Evolutionary conservation across 192 early-diverging fungal species (phyloP), one percentile per base, ranked within the genome.

Genomic region (Linnemannia zychae): DNA sequence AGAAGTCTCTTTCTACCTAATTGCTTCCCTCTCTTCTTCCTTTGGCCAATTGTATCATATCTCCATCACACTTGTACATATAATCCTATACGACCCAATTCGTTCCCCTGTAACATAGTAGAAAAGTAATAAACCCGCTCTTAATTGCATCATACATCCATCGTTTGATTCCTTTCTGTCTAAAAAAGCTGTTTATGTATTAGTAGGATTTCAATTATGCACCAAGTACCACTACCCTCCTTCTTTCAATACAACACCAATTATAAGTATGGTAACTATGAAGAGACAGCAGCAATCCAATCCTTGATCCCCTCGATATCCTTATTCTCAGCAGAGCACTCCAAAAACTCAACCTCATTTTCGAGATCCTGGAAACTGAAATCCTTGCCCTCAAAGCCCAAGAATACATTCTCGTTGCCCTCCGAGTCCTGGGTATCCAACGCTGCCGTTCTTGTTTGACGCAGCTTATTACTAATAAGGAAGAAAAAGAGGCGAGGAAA

Each of bases 321-420:
- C 37, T 91, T 93, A 31, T 89, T 90, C 47, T 90, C 88, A 24
- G 94, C 91, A 16, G 94, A 92, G 34, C 90, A 90, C 72, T 89
- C 88, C 60, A 90, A 90, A 90, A 97, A 92, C 65, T 91, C 87
- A 9, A 97, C 90, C 11, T 87, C 79, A 65, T 93, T 95, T 44
- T 93, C 92, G 34, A 97, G 76, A 80, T 98, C 95, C 67, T 96
- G 94, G 88, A 98, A 97, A 71, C 88, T 90, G 80, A 98, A 98
- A 76, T 88, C 80, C 78, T 96, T 92, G 53, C 91, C 93, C 40
- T 98, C 97, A 80, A 94, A 94, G 16, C 97, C 97, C 77, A 98
- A 76, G 84, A 92, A 97, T 49, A 89, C 89, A 20, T 89, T 88
- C 34, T 88, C 91, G 53, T 95, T 94, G 7, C 90, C 92, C 24